phyloP scores from a whole-genome alignment of 768 basidiomycete genomes.

The Russula earlei region DNA sequence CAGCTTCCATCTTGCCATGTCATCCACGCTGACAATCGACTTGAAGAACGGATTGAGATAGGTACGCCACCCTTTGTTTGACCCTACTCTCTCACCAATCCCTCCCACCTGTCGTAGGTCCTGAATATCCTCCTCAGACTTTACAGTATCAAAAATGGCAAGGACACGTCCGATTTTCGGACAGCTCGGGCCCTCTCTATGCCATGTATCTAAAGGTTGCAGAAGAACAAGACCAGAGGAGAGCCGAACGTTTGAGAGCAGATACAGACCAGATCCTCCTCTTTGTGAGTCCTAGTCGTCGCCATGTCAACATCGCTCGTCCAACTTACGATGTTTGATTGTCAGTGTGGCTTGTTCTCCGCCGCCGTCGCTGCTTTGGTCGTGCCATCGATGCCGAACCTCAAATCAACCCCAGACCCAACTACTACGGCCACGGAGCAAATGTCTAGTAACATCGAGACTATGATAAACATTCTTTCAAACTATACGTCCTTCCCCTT shows the following conservation, averaged over 20 bases:
- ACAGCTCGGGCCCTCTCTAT: not conserved
- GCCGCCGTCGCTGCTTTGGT: not conserved
- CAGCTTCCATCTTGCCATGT: not conserved
- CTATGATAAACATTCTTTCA: no score
- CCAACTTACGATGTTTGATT: no score
- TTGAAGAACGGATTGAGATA: not conserved
- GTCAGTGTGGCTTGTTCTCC: constrained; percentile 3
- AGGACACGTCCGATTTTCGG: not conserved
- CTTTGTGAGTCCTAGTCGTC: not conserved
- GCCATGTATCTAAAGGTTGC: not conserved
- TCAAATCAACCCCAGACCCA: not conserved
- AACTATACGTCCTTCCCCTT: no score
- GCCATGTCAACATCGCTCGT: not conserved
- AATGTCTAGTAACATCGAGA: no score
- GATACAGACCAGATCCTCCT: not conserved
- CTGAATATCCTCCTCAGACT: not conserved
- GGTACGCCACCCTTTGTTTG: not conserved
- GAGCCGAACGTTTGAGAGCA: not conserved
- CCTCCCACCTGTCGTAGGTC: not conserved
- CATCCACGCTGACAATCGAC: not conserved
- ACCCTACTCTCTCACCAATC: not conserved
- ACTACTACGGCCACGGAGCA: not conserved
- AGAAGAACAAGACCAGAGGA: not conserved
- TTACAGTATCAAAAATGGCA: not conserved
- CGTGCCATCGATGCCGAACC: not conserved